A percentile compares a stretch with the other conserved stretches of the same genome.
Conservation (phyloP, 345 rosid species). For the Arabis alpina region DNA sequence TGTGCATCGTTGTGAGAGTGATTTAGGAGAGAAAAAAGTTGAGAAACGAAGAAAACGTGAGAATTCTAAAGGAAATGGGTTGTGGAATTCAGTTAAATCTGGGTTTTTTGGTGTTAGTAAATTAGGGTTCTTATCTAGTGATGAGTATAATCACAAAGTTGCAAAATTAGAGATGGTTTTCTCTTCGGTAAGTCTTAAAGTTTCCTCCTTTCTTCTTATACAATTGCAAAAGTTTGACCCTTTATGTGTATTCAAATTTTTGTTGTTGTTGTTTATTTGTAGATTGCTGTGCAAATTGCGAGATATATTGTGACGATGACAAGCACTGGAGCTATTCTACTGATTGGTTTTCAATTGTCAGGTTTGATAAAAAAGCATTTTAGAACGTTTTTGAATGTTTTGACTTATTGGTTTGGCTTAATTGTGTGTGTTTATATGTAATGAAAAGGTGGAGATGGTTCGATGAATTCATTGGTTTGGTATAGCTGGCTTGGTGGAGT, state of each 20-base stretch:
- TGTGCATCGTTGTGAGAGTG: slow-evolving; percentile 48
- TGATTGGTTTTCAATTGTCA: slow-evolving; percentile 82
- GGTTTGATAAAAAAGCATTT: slow-evolving; percentile 46
- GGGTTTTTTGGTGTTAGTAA: slow-evolving; percentile 45
- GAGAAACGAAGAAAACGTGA: slow-evolving; percentile 41
- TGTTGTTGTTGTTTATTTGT: slow-evolving; percentile 1
- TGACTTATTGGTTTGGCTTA: slow-evolving; percentile 9
- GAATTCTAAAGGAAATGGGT: slow-evolving; percentile 45
- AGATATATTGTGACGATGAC: slow-evolving; percentile 94
- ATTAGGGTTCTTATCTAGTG: slow-evolving; percentile 48
- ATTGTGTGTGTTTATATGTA: neutral
- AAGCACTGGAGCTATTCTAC: slow-evolving; percentile 89
- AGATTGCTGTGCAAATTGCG: slow-evolving; percentile 87
- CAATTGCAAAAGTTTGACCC: neutral
- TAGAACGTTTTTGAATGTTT: neutral
- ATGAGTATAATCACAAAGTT: slow-evolving; percentile 50
- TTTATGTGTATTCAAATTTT: neutral
- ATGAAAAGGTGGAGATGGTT: slow-evolving; percentile 78
- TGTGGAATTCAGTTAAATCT: slow-evolving; percentile 50
- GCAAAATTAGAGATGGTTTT: slow-evolving; percentile 63
- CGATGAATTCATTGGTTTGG: slow-evolving; percentile 85
- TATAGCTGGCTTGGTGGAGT: slow-evolving; percentile 98
- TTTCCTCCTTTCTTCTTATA: neutral
- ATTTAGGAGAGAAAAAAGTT: slow-evolving; percentile 46
- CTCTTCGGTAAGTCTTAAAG: slow-evolving; percentile 54